These are phyloP conservation scores for Cercospora beticola DNA, from an alignment of 2,329 filamentous ascomycete species.

Conservation along the genomic window DNA sequence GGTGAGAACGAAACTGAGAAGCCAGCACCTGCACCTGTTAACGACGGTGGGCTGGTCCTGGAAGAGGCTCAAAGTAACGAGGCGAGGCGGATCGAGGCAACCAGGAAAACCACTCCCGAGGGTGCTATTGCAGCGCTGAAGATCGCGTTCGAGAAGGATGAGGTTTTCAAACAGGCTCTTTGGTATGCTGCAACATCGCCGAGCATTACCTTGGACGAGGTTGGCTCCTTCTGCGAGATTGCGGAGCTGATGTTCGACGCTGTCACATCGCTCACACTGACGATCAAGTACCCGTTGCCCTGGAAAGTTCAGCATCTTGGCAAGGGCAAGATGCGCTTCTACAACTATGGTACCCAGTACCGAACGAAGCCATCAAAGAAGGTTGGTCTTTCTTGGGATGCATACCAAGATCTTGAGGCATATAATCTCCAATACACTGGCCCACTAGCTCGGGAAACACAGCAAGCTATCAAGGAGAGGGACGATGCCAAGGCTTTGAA, in stretches of 20 bases:
- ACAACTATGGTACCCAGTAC: conserved; percentile 25
- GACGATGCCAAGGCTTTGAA: conserved; percentile 16
- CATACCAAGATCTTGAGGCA: conserved; percentile 32
- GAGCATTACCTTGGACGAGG: conserved; percentile 52
- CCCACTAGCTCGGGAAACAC: conserved; percentile 26
- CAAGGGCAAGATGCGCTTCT: conserved; percentile 46
- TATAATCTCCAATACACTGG: conserved; percentile 36
- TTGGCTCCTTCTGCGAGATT: conserved; percentile 58
- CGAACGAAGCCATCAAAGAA: conserved; percentile 31
- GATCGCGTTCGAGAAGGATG: conserved; percentile 51
- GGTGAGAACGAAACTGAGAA: conserved; percentile 45
- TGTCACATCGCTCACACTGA: conserved; percentile 51
- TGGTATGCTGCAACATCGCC: conserved; percentile 57
- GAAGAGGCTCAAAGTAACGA: conserved; percentile 56
- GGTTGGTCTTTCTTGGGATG: conserved; percentile 30
- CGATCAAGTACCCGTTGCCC: conserved; percentile 56
- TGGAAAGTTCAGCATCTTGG: conserved; percentile 57
- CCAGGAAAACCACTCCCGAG: conserved; percentile 55
- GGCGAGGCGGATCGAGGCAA: conserved; percentile 54
- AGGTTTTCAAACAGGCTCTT: conserved; percentile 53
- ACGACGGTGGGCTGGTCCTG: conserved; percentile 53
- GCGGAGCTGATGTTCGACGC: conserved; percentile 58
- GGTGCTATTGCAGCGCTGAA: conserved; percentile 60
- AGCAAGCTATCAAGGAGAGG: conserved; percentile 12
- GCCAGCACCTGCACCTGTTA: conserved; percentile 37